phyloP scores from a whole-genome alignment of 768 basidiomycete species.

The Agrocybe praecox region DNA sequence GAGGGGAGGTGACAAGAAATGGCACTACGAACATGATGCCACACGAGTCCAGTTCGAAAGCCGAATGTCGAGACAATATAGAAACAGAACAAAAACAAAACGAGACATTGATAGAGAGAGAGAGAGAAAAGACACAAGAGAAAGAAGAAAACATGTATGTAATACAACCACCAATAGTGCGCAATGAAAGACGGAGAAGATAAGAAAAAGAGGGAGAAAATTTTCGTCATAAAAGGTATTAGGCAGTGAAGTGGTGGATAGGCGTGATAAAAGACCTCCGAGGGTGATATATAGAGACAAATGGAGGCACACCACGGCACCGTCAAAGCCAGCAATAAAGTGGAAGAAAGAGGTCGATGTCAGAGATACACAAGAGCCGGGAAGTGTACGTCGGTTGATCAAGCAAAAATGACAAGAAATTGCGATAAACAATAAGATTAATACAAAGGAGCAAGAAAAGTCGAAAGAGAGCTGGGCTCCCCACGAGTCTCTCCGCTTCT shows the following conservation, averaged over 20 bases:
- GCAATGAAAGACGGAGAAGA: conserved; percentile 4
- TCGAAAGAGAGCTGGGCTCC: not conserved
- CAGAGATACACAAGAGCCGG: not conserved
- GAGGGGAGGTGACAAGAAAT: no score
- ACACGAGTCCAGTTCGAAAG: no score
- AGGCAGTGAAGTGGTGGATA: not conserved
- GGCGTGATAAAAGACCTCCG: not conserved
- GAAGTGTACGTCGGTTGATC: no score
- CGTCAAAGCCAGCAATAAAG: not conserved
- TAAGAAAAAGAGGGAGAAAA: not conserved
- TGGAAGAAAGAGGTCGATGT: not conserved
- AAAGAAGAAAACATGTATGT: not conserved
- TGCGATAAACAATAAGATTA: not conserved
- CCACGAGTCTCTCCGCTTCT: conserved; percentile 6
- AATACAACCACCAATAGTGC: conserved; percentile 14
- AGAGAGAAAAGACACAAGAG: not conserved
- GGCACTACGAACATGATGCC: no score
- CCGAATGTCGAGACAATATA: no score
- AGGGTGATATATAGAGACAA: not conserved
- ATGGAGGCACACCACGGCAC: not conserved
- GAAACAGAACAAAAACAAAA: no score
- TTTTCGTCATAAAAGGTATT: not conserved
- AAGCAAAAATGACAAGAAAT: not conserved
- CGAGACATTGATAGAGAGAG: no score
- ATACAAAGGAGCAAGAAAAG: not conserved